Conservation (phyloP, 805 yeast species). For the Cyberlindnera xishuangbannaensis region DNA sequence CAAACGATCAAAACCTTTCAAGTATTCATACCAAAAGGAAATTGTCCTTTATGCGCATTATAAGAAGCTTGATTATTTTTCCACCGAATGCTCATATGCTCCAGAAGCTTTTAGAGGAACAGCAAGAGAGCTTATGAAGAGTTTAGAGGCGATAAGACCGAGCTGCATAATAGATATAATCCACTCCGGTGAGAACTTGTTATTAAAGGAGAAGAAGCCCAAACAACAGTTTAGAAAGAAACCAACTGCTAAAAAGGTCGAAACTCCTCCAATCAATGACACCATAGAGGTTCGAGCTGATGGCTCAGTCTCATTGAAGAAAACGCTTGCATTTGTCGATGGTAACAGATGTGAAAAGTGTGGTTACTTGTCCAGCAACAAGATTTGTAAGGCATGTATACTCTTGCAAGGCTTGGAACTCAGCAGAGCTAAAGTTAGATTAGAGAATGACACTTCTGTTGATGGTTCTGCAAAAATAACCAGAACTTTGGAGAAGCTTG, state of each 20-base stretch:
- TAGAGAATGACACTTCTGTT: constrained; percentile 46
- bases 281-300: constrained; percentile 53
- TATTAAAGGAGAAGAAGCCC: constrained; percentile 52
- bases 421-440: constrained; percentile 56
- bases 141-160: constrained; percentile 84
- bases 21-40: constrained; percentile 94
- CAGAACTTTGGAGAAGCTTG: constrained; percentile 56
- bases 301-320: constrained; percentile 50
- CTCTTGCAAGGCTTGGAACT: constrained; percentile 78
- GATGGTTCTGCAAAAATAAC: constrained; percentile 62
- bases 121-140: constrained; percentile 86
- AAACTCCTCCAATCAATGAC: neutral
- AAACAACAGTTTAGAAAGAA: constrained; percentile 25
- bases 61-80: constrained; percentile 88
- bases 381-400: constrained; percentile 89
- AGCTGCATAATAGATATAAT: constrained; percentile 92
- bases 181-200: constrained; percentile 85
- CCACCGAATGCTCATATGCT: constrained; percentile 96
- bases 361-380: constrained; percentile 86
- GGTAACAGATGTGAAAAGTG: constrained; percentile 82
- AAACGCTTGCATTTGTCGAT: constrained; percentile 37
- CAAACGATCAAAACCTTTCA: constrained; percentile 91
- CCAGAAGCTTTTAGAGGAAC: constrained; percentile 99
- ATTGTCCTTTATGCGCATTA: constrained; percentile 96
- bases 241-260: constrained; percentile 9